Percentiles rank a stretch among this genome's conserved stretches.
phyloP scores from a whole-genome alignment of 208 protist genomes.

The Leishmania mexicana region DNA sequence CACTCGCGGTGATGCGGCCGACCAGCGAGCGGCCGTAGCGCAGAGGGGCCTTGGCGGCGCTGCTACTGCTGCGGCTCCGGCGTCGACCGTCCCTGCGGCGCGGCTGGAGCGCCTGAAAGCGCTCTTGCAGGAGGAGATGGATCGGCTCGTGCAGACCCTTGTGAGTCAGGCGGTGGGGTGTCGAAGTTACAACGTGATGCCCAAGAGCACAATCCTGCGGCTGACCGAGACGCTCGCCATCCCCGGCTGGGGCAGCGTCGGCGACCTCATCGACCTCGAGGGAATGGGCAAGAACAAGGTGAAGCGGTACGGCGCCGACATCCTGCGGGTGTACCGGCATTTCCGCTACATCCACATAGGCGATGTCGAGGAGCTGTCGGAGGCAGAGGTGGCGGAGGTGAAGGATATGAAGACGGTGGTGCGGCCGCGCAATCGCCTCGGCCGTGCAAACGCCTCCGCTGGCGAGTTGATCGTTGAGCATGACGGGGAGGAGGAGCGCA shows the following conservation, averaged over 20 bases:
- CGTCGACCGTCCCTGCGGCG: slow-evolving; percentile 42
- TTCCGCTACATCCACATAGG: slow-evolving; percentile 84
- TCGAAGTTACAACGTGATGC: slow-evolving; percentile 86
- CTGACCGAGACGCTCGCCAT: slow-evolving; percentile 67
- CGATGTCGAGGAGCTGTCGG: slow-evolving; percentile 71
- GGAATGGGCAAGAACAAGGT: slow-evolving; percentile 91
- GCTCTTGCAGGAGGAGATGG: slow-evolving; percentile 59
- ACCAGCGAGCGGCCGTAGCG: neutral
- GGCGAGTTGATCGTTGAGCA: slow-evolving; percentile 25
- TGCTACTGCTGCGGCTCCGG: slow-evolving; percentile 7
- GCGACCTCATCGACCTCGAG: slow-evolving; percentile 79
- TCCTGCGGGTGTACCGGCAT: slow-evolving; percentile 73
- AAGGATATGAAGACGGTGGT: slow-evolving; percentile 49
- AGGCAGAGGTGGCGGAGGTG: slow-evolving; percentile 59
- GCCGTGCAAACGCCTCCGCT: slow-evolving; percentile 25
- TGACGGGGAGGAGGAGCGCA: slow-evolving; percentile 15
- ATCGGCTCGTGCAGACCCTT: slow-evolving; percentile 72
- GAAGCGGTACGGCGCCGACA: slow-evolving; percentile 80
- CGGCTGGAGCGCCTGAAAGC: slow-evolving; percentile 57
- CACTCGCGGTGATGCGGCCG: slow-evolving; percentile 14
- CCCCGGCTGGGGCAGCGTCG: slow-evolving; percentile 69
- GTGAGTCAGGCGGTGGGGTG: slow-evolving; percentile 74
- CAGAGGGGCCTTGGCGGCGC: neutral
- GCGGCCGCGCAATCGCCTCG: slow-evolving; percentile 45
- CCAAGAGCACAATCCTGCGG: slow-evolving; percentile 78